phyloP scores from a whole-genome alignment of 148 eudicot genomes.

The Camellia sinensis region DNA sequence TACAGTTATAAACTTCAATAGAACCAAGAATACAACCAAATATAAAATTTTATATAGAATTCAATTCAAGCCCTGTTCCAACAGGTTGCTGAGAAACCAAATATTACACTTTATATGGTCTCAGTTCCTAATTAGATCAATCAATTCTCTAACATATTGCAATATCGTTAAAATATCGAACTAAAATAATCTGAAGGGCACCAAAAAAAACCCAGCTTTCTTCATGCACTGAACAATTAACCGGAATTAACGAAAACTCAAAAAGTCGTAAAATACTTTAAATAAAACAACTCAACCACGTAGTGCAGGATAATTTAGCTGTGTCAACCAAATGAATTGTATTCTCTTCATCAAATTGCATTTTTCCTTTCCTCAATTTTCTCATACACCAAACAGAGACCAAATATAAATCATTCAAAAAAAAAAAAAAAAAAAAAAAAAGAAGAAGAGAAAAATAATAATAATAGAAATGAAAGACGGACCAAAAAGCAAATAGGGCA shows the following conservation, averaged over 20 bases:
- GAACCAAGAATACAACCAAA: constrained; percentile 5
- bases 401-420: not conserved
- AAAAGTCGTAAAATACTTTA: not conserved
- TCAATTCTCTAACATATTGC: not conserved
- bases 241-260: not conserved
- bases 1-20: constrained; percentile 14
- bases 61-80: not conserved
- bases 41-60: not conserved
- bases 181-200: not conserved
- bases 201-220: not conserved
- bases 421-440: constrained; percentile 1
- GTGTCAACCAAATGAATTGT: not conserved
- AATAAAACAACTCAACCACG: not conserved
- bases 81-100: not conserved
- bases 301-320: not conserved
- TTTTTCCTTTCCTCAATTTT: not conserved
- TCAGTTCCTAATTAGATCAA: not conserved
- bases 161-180: not conserved
- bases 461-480: constrained; percentile 23
- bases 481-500: constrained; percentile 98
- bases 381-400: not conserved
- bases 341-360: not conserved
- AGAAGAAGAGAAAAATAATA: constrained; percentile 1
- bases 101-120: not conserved
- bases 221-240: not conserved